A percentile compares a stretch with the other conserved stretches of the same genome.
These are phyloP conservation scores for Flaveria ramosissima DNA, from an alignment of 129 eudicot species.

Conservation along the genomic window DNA sequence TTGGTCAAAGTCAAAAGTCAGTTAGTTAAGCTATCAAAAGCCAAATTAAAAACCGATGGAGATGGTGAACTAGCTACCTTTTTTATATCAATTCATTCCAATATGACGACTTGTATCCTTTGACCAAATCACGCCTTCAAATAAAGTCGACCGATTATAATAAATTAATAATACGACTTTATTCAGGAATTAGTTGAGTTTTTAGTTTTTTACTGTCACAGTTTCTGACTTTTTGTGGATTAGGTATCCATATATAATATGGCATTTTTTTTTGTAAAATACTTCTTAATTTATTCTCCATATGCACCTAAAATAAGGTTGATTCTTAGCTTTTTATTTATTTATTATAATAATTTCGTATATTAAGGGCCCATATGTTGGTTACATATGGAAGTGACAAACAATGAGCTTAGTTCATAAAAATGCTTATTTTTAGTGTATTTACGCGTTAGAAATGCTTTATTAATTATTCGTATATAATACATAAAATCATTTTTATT, in stretches of 20 bases:
- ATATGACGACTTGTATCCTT: conserved; percentile 34
- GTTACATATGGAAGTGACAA: neutral
- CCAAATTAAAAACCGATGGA: conserved; percentile 23
- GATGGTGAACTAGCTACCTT: conserved; percentile 21
- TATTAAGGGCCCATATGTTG: neutral
- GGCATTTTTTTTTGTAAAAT: too few species aligned
- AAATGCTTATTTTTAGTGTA: neutral
- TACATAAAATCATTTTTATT: too few species aligned
- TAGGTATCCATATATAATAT: neutral
- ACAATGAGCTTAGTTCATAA: neutral
- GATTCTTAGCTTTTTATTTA: conserved; percentile 19
- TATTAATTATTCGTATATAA: too few species aligned
- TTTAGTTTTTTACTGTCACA: conserved; percentile 17
- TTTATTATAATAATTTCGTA: neutral
- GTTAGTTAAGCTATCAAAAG: conserved; percentile 16
- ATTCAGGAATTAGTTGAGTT: conserved; percentile 21
- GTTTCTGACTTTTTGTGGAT: conserved; percentile 31
- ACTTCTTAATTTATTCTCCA: conserved; percentile 6
- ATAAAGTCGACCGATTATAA: conserved; percentile 20
- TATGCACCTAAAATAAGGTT: conserved; percentile 12
- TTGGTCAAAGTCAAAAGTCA: conserved; percentile 38
- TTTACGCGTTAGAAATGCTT: too few species aligned
- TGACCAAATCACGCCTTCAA: conserved; percentile 28
- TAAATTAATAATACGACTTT: neutral
- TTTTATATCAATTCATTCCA: conserved; percentile 14